These are phyloP conservation scores for Auriscalpium vulgare DNA, from an alignment of 768 basidiomycete species.

Conservation along the genomic window DNA sequence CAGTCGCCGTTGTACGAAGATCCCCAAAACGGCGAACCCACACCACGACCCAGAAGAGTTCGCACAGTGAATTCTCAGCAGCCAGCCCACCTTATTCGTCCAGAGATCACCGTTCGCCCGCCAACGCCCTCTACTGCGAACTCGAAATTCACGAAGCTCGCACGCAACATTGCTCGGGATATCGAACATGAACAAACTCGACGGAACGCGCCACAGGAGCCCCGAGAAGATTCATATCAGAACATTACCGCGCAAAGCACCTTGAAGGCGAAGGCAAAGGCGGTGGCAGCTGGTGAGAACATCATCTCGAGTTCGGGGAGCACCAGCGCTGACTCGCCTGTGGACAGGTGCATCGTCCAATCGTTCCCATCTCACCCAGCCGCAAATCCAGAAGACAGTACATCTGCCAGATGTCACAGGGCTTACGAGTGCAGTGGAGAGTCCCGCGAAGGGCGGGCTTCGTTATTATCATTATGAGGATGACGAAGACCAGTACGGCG, in stretches of 20 bases:
- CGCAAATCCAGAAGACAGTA: slow-evolving; percentile 21
- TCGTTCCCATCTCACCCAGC: no score
- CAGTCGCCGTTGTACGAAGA: slow-evolving; percentile 1
- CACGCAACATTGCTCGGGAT: slow-evolving; percentile 46
- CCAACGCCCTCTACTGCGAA: slow-evolving; percentile 49
- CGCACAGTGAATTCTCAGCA: background rate
- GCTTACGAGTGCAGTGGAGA: slow-evolving; percentile 67
- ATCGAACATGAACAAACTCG: slow-evolving; percentile 35
- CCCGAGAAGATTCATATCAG: background rate
- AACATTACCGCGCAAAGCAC: background rate
- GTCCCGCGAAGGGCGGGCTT: slow-evolving; percentile 51
- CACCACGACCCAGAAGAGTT: slow-evolving; percentile 10
- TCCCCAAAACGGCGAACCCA: slow-evolving; percentile 7
- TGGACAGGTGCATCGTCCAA: no score
- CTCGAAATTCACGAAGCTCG: slow-evolving; percentile 56
- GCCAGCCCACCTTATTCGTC: slow-evolving; percentile 24
- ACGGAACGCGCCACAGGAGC: slow-evolving; percentile 5
- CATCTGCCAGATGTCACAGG: slow-evolving; percentile 81
- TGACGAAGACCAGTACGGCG: slow-evolving; percentile 37
- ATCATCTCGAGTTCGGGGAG: background rate
- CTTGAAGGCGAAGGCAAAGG: background rate
- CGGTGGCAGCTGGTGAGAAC: background rate
- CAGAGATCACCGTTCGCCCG: slow-evolving; percentile 47
- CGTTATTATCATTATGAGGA: slow-evolving; percentile 44
- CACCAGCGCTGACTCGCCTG: no score